phyloP scores from a whole-genome alignment of 768 basidiomycete genomes.

The Tulasnella sp. region DNA sequence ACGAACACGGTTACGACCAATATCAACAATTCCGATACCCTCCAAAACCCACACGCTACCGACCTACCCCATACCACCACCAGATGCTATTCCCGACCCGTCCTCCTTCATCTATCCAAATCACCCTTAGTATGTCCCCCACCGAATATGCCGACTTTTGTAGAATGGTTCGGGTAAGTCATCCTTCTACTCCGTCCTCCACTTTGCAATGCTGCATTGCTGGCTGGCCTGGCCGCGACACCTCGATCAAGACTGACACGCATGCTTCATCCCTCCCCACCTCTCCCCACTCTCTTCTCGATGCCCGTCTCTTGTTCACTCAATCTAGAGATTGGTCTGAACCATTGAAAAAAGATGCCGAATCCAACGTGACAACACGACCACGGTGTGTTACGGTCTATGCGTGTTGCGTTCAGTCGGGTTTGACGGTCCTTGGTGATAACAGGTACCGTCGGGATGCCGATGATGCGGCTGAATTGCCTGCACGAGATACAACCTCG shows the following conservation, averaged over 20 bases:
- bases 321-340: constrained; percentile 21
- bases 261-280: background rate
- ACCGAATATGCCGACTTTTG: constrained; percentile 64
- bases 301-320: background rate
- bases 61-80: too few species aligned
- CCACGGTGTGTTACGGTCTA: constrained; percentile 1
- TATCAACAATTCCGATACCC: too few species aligned
- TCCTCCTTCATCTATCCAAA: constrained; percentile 53
- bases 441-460: constrained; percentile 42
- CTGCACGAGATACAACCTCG: constrained; percentile 35
- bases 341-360: constrained; percentile 52
- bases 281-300: background rate
- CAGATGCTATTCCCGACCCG: constrained; percentile 50
- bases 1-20: too few species aligned
- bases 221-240: too few species aligned
- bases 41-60: too few species aligned
- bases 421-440: background rate
- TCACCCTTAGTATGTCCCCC: constrained; percentile 68
- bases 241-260: constrained; percentile 10
- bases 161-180: constrained; percentile 80
- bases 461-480: constrained; percentile 39
- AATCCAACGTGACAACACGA: constrained; percentile 26
- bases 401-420: background rate
- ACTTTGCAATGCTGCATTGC: background rate
- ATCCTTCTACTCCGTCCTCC: constrained; percentile 8